These are phyloP conservation scores for Acanthamoeba lugdunensis DNA, from an alignment of 208 protist species.

Conservation along the genomic window DNA sequence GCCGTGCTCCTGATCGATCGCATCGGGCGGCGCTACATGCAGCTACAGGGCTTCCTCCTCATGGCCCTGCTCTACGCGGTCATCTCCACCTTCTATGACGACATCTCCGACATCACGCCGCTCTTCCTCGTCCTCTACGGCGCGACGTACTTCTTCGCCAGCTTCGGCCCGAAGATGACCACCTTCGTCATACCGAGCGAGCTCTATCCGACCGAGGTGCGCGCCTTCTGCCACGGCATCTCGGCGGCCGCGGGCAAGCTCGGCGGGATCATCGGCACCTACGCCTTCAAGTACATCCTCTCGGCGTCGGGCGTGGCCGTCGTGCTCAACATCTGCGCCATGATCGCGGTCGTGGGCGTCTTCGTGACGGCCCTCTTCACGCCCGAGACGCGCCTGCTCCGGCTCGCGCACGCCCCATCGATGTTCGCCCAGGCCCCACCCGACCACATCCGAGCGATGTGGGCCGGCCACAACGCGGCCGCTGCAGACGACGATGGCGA, in stretches of 20 bases:
- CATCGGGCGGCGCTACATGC: slow-evolving; percentile 64
- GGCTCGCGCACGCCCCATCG: background rate
- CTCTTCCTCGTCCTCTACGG: slow-evolving; percentile 77
- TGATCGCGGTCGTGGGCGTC: slow-evolving; percentile 41
- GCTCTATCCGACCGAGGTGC: slow-evolving; percentile 77
- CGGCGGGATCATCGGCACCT: slow-evolving; percentile 78
- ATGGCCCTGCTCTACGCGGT: slow-evolving; percentile 76
- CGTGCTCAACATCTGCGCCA: slow-evolving; percentile 35
- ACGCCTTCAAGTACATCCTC: slow-evolving; percentile 69
- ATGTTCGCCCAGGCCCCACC: background rate
- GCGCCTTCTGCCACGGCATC: slow-evolving; percentile 79
- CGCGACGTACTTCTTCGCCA: slow-evolving; percentile 83
- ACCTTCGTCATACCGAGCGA: slow-evolving; percentile 84
- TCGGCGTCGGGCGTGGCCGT: slow-evolving; percentile 18
- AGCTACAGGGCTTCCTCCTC: slow-evolving; percentile 71
- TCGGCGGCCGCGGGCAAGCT: slow-evolving; percentile 81
- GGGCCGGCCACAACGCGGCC: background rate
- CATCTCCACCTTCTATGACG: slow-evolving; percentile 71
- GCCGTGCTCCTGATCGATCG: slow-evolving; percentile 73
- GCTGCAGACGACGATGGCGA: background rate
- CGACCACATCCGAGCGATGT: background rate
- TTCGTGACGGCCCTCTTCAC: slow-evolving; percentile 48
- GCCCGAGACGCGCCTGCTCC: slow-evolving; percentile 23
- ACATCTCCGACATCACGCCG: slow-evolving; percentile 34
- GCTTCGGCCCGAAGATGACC: slow-evolving; percentile 85